A percentile compares a stretch with the other conserved stretches of the same genome.
These are phyloP conservation scores for Candida maesae DNA, from an alignment of 805 yeast genomes.

Conservation along the genomic window DNA sequence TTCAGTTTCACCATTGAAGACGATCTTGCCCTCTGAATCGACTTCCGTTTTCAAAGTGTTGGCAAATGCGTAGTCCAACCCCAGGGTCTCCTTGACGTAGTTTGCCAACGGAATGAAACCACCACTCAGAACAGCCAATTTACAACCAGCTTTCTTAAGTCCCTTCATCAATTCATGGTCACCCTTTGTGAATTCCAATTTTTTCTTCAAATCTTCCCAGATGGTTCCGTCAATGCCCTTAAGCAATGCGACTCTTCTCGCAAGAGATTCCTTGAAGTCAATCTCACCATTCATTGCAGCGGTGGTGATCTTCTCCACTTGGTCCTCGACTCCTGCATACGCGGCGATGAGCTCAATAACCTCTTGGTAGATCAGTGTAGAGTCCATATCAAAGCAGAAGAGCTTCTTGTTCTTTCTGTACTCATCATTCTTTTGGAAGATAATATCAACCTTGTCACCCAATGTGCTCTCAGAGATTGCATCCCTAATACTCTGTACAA, in stretches of 20 bases:
- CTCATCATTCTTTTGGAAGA: conserved; percentile 37
- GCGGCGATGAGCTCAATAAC: conserved; percentile 95
- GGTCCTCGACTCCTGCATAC: conserved; percentile 82
- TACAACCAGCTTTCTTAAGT: conserved; percentile 57
- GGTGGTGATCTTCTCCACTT: conserved; percentile 86
- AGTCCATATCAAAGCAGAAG: conserved; percentile 96
- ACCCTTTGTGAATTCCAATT: conserved; percentile 80
- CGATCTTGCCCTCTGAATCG: conserved; percentile 39
- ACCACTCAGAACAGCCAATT: conserved; percentile 87
- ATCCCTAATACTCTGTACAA: conserved; percentile 13
- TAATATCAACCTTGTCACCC: conserved; percentile 35
- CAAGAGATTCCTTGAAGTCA: conserved; percentile 80
- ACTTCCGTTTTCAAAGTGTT: conserved; percentile 53
- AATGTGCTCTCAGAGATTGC: conserved; percentile 14
- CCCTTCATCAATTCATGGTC: conserved; percentile 66
- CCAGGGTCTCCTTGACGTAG: conserved; percentile 61
- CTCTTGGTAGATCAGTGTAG: conserved; percentile 92
- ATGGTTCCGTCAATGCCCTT: conserved; percentile 76
- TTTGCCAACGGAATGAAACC: conserved; percentile 90
- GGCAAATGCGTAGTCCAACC: conserved; percentile 86
- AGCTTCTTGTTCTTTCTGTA: conserved; percentile 42
- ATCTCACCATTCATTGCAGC: conserved; percentile 97
- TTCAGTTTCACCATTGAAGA: conserved; percentile 68
- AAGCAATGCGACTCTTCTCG: conserved; percentile 70
- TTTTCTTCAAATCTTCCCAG: conserved; percentile 73